Conservation (phyloP, 306 rosid species). For the Malus domestica region ASM211411v1 NC_041799.1:41119501-41120000, state of each 20-base stretch:
- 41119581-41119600: slow-evolving; percentile 61
- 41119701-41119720: neutral
- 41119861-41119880: slow-evolving; percentile 83
- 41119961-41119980: neutral
- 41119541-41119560: slow-evolving; percentile 97
- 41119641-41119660: slow-evolving; percentile 16
- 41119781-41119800: slow-evolving; percentile 97
- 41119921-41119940: slow-evolving; percentile 17
- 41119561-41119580: slow-evolving; percentile 82
- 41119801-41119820: slow-evolving; percentile 87
- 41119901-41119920: slow-evolving; percentile 81
- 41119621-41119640: slow-evolving; percentile 25
- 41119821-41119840: slow-evolving; percentile 83
- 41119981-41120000: slow-evolving; percentile 1
- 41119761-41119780: slow-evolving; percentile 97
- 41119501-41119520: slow-evolving; percentile 78
- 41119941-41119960: neutral
- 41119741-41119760: slow-evolving; percentile 28
- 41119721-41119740: neutral
- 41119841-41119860: slow-evolving; percentile 88
- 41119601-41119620: slow-evolving; percentile 21
- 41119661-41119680: slow-evolving; percentile 10
- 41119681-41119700: slow-evolving; percentile 12
- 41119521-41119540: slow-evolving; percentile 89
- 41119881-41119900: slow-evolving; percentile 94